These are phyloP conservation scores for Aspergillus fumigatiaffinis DNA, from an alignment of 2,329 filamentous ascomycete species.

Conservation along the genomic window DNA sequence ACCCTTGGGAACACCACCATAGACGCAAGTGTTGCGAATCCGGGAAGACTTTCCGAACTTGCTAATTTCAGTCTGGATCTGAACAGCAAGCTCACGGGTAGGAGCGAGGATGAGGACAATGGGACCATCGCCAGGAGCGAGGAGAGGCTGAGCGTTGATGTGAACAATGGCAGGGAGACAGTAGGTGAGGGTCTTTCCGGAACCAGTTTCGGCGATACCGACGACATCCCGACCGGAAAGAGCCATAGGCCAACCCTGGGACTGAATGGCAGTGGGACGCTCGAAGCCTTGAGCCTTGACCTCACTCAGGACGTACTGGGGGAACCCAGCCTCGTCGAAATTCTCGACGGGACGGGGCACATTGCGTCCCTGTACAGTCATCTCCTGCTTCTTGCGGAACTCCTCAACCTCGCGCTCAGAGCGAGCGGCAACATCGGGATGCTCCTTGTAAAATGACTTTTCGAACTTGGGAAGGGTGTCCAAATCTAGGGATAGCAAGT, in stretches of 20 bases:
- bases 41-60: conserved; percentile 98
- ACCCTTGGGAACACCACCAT: conserved; percentile 97
- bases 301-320: conserved; percentile 94
- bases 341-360: conserved; percentile 93
- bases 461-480: conserved; percentile 87
- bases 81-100: conserved; percentile 94
- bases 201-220: conserved; percentile 98
- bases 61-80: conserved; percentile 97
- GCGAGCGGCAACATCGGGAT: conserved; percentile 70
- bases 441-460: conserved; percentile 99
- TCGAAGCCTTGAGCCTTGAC: conserved; percentile 97
- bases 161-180: conserved; percentile 97
- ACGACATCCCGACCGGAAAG: conserved; percentile 96
- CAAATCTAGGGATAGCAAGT: conserved; percentile 58
- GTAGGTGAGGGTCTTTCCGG: conserved; percentile 98
- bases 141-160: conserved; percentile 97
- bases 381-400: conserved; percentile 81
- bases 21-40: conserved; percentile 98
- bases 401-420: conserved; percentile 76
- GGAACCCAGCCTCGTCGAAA: conserved; percentile 97
- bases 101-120: conserved; percentile 95
- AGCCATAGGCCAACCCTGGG: conserved; percentile 98
- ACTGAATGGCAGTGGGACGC: conserved; percentile 91
- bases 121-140: conserved; percentile 90
- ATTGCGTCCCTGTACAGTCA: conserved; percentile 73